Conservation (phyloP, 805 yeast species). For the Candida argentea region DNA sequence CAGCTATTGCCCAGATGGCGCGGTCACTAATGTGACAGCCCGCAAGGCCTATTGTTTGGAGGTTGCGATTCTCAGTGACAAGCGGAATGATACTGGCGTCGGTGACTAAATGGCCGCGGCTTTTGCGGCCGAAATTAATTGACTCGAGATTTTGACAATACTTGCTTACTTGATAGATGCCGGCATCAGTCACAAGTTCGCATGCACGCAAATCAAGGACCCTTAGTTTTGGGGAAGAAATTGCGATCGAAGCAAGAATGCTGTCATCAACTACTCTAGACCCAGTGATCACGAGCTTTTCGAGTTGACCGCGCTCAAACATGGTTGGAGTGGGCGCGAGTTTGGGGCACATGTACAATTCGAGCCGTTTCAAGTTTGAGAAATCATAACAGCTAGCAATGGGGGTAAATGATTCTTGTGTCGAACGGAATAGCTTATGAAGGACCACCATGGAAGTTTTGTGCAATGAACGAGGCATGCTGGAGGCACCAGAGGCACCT, state of each 20-base stretch:
- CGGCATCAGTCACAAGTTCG: slow-evolving; percentile 64
- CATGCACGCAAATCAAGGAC: slow-evolving; percentile 78
- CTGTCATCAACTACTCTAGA: slow-evolving; percentile 52
- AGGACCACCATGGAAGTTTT: slow-evolving; percentile 43
- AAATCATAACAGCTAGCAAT: slow-evolving; percentile 33
- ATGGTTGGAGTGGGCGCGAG: slow-evolving; percentile 40
- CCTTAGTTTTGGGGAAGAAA: slow-evolving; percentile 47
- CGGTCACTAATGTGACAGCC: slow-evolving; percentile 78
- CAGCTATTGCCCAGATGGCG: slow-evolving; percentile 71
- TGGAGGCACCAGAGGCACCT: slow-evolving; percentile 1
- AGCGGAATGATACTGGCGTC: slow-evolving; percentile 56
- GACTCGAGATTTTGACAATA: slow-evolving; percentile 46
- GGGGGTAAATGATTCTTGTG: slow-evolving; percentile 44
- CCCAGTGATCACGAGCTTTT: slow-evolving; percentile 60
- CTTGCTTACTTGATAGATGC: slow-evolving; percentile 56
- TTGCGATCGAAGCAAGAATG: slow-evolving; percentile 42
- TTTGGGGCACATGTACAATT: slow-evolving; percentile 74
- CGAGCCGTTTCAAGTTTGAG: slow-evolving; percentile 53
- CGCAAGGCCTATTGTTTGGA: slow-evolving; percentile 74
- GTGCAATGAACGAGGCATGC: slow-evolving; percentile 8
- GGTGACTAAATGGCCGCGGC: slow-evolving; percentile 55
- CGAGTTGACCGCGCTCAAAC: slow-evolving; percentile 17
- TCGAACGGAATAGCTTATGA: slow-evolving; percentile 51
- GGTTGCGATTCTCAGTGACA: slow-evolving; percentile 39
- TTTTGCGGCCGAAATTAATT: slow-evolving; percentile 76